Base-by-base conservation (phyloP, 495 filamentous ascomycete species). In the Lepidopterella palustris region DNA sequence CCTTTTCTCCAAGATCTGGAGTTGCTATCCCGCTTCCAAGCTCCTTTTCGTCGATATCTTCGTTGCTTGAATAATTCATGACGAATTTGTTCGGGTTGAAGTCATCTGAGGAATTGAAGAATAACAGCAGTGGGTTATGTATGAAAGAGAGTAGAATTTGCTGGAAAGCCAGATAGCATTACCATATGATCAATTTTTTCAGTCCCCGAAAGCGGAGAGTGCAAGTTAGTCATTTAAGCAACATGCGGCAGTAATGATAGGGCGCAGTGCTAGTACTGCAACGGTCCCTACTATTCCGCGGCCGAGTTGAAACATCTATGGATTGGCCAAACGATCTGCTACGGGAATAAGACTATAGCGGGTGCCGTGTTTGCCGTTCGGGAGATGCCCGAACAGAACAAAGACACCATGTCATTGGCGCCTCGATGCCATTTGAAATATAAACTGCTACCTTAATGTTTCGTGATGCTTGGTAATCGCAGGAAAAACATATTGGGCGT, bases 301-400 rank as follows among this genome's bases (percentile, higher is more conserved):
- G 47, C 47, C 47, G 47, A 50, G 18, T 42, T 42, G 35, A 11
- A 18, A 42, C 13, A 42, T 11, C n/a, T n/a, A n/a, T n/a, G n/a
- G n/a, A n/a, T n/a, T n/a, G 15, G 47, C 24, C 26, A 27, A 15
- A 15, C 9, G 47, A 24, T 24, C 15, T 50, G 9, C 47, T 25
- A 25, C 47, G 47, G 47, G 47, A 50, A 50, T 50, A 50, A 50
- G 18, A n/a, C n/a, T n/a, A n/a, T n/a, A n/a, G 47, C 6, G 20
- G 18, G 9, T 50, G 47, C 47, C 47, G 47, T 42, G 10, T 50
- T 50, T 50, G 47, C 47, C 47, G 47, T 27, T 50, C 24, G 8
- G 47, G 18, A 50, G 47, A 24, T 35, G 15, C 6, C 31, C 31
- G 31, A 35, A 35, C 31, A 15, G 10, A 42, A 18, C 18, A 42